Percentiles rank a stretch among this genome's conserved stretches.
phyloP scores from a whole-genome alignment of 495 filamentous ascomycete genomes.

The Aspergillus ellipticus region DNA sequence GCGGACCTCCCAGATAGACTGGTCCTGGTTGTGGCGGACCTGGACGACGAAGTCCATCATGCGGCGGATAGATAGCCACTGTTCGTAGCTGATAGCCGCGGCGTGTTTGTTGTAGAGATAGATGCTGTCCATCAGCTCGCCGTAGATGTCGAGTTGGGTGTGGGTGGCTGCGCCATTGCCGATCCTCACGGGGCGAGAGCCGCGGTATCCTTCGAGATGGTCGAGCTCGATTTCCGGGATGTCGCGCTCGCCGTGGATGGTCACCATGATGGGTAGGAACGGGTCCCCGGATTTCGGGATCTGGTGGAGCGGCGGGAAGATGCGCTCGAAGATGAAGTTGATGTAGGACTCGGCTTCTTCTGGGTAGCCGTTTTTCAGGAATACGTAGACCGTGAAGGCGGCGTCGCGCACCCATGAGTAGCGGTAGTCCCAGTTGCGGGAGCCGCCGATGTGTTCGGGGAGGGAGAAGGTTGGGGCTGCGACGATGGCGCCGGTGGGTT shows the following conservation, averaged over 20 bases:
- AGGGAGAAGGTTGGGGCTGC: slow-evolving; percentile 62
- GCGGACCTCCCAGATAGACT: slow-evolving; percentile 77
- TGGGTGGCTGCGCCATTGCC: slow-evolving; percentile 73
- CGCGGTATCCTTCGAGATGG: slow-evolving; percentile 66
- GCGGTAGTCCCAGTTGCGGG: slow-evolving; percentile 75
- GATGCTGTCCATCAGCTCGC: slow-evolving; percentile 70
- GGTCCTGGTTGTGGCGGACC: slow-evolving; percentile 56
- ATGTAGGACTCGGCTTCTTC: slow-evolving; percentile 71
- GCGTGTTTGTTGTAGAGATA: slow-evolving; percentile 77
- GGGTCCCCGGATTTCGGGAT: slow-evolving; percentile 38
- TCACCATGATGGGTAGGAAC: slow-evolving; percentile 74
- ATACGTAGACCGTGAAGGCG: slow-evolving; percentile 71
- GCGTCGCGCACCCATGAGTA: slow-evolving; percentile 73
- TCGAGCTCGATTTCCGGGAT: slow-evolving; percentile 63
- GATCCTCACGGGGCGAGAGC: slow-evolving; percentile 65
- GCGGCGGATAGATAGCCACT: slow-evolving; percentile 59
- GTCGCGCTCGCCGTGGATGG: slow-evolving; percentile 66
- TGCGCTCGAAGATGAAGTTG: slow-evolving; percentile 66
- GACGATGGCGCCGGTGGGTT: slow-evolving; percentile 54
- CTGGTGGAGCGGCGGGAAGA: slow-evolving; percentile 41
- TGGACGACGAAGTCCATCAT: slow-evolving; percentile 51
- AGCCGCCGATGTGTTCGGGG: slow-evolving; percentile 67
- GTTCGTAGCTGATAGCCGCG: slow-evolving; percentile 69
- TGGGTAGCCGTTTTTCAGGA: slow-evolving; percentile 70
- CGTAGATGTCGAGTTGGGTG: slow-evolving; percentile 72